Evolutionary conservation across 352 stramenopile species (phyloP).

Genomic region (Phytophthora lateralis): DNA sequence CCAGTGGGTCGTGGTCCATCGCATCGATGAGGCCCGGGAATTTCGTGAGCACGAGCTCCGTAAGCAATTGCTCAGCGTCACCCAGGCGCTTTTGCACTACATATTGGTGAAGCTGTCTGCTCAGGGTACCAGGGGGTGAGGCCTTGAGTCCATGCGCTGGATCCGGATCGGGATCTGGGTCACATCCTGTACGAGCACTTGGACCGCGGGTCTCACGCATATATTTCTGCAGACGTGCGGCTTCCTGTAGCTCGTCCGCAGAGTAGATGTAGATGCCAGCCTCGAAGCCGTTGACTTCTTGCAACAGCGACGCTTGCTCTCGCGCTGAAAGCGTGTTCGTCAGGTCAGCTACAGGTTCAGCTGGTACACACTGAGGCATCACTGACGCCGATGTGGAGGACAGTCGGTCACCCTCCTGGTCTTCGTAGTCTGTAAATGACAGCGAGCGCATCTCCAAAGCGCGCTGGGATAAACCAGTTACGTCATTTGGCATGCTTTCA

Average conservation of each 20-base stretch:
- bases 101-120: slow-evolving; percentile 42
- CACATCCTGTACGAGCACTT: slow-evolving; percentile 11
- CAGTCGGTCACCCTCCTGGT: slow-evolving; percentile 28
- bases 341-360: slow-evolving; percentile 44
- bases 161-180: slow-evolving; percentile 23
- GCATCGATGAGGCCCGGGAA: slow-evolving; percentile 77
- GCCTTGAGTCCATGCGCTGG: slow-evolving; percentile 18
- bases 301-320: slow-evolving; percentile 63
- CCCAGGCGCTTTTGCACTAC: slow-evolving; percentile 41
- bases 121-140: slow-evolving; percentile 31
- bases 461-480: slow-evolving; percentile 17
- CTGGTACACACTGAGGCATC: slow-evolving; percentile 39
- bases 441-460: slow-evolving; percentile 27
- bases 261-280: slow-evolving; percentile 80
- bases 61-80: slow-evolving; percentile 67
- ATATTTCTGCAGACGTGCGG: slow-evolving; percentile 58
- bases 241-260: slow-evolving; percentile 70
- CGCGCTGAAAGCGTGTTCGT: slow-evolving; percentile 53
- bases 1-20: slow-evolving; percentile 79
- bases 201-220: slow-evolving; percentile 38
- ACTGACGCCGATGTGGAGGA: slow-evolving; percentile 32
- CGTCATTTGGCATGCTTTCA: slow-evolving; percentile 30
- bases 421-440: slow-evolving; percentile 37
- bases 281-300: slow-evolving; percentile 70
- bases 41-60: slow-evolving; percentile 62